Base-by-base conservation (phyloP, 768 basidiomycete genomes). In the Tylopilus plumbeoviolaceoides region DNA sequence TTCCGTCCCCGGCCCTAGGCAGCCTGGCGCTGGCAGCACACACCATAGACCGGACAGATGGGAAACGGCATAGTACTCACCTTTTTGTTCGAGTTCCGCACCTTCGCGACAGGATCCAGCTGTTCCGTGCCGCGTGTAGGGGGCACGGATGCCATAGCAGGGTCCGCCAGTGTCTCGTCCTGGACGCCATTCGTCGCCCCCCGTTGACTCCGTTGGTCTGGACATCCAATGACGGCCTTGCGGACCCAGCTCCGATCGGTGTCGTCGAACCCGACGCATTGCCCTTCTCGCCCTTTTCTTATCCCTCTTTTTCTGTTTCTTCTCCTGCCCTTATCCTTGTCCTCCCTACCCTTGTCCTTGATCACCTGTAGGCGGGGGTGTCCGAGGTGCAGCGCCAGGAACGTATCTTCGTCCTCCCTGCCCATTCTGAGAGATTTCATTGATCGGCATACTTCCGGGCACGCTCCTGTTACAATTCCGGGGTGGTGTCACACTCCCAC, bases 21-120 rank as follows among this genome's bases (percentile, higher is more conserved):
- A n/a, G n/a, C n/a, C n/a, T n/a, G n/a, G n/a, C n/a, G n/a, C n/a
- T n/a, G n/a, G n/a, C n/a, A n/a, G n/a, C n/a, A n/a, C n/a, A n/a
- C n/a, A n/a, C n/a, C n/a, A n/a, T n/a, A 31, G 30, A 23, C 23
- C 5, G 7, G 21, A 40, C 10, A 10, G 15, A n/a, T 2, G 20
- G 17, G 23, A 40, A 36, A 36, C 18, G 21, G 53, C 23, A 45
- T 40, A 18, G 28, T 17, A 2, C 56, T 15, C 38, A 89, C 94
- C 85, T 97, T 99, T 80, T 99, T 99, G 68, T 82, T 91, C 70
- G 98, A 64, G 68, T 97, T 98, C 62, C 97, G 78, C 44, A 89
- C 81, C 83, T 98, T 99, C 44, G 90, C 88, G 43, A 77, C 69
- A 5, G 90, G 81, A 67, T 97, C 94, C 53, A 89, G 71, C n/a